Evolutionary conservation across 2,329 filamentous ascomycete genomes (phyloP), one percentile per base, ranked within the genome.

Genomic region (Penicillium decumbens): DNA sequence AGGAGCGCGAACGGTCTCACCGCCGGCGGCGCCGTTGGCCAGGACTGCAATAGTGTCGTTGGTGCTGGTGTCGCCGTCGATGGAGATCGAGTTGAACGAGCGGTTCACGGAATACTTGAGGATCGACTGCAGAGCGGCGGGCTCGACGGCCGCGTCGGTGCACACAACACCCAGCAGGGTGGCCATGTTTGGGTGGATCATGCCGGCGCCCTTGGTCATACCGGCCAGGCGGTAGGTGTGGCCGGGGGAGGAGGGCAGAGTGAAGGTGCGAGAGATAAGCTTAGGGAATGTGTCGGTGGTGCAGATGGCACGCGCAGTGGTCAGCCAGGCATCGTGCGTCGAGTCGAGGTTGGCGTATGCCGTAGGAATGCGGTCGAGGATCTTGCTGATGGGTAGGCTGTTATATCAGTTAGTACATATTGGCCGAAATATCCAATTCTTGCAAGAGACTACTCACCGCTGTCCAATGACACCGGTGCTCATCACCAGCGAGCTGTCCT

Each of bases 131-230:
- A 96, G 81, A 8, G 86, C 79, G 0, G 72, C 66, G 3, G 87
- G 77, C 0, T 83, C 78, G 63, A 97, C 81, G 27, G 90, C 87
- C 0, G 87, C 92, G 62, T 98, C 93, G 12, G 93, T 98, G 64
- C 89, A 90, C 64, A 97, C 80, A 53, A 97, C 87, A 46, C 89
- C 90, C 30, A 98, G 83, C 29, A 97, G 81, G 0, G 93, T 98
- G 27, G 90, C 93, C 91, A 98, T 95, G 76, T 98, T 97, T 41
- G 93, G 93, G 67, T 96, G 91, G 69, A 98, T 95, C 93, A 98
- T 98, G 65, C 93, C 93, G 4, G 93, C 93, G 49, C 93, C 93
- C 76, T 98, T 98, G 64, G 92, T 95, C 83, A 95, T 95, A 61
- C 93, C 93, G 10, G 89, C 90, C 43, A 98, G 86, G 61, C 81